Percentiles rank a stretch among this genome's conserved stretches.
These are phyloP conservation scores for Tetrahymena thermophila DNA, from an alignment of 73 alveolate species.

Conservation along the genomic window DNA sequence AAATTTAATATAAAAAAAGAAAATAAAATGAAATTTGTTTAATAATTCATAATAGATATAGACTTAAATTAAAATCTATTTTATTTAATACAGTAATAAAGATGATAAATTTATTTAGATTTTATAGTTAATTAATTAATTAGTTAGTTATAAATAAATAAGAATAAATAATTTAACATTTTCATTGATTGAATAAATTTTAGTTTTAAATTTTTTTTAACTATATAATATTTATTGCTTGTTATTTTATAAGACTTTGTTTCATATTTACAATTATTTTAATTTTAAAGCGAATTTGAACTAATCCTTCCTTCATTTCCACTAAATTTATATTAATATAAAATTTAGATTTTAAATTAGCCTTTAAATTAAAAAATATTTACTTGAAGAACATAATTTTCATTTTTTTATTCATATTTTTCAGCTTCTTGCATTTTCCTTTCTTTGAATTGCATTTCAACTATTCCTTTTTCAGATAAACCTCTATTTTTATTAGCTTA, in stretches of 20 bases:
- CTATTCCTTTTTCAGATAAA: background rate
- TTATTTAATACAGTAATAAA: too few relatives aligned
- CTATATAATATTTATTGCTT: background rate
- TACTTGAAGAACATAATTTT: background rate
- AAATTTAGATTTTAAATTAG: too few relatives aligned
- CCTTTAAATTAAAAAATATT: background rate
- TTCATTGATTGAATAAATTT: background rate
- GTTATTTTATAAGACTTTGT: background rate
- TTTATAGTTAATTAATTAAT: too few relatives aligned
- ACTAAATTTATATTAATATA: background rate
- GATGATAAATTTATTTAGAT: too few relatives aligned
- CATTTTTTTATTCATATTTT: background rate
- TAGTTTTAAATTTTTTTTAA: background rate
- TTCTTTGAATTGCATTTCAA: background rate
- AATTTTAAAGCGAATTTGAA: too few relatives aligned
- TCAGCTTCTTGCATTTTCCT: background rate
- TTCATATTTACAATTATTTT: background rate
- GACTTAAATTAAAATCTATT: too few relatives aligned
- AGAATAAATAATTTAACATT: too few relatives aligned
- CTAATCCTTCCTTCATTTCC: background rate
- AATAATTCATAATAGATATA: too few relatives aligned
- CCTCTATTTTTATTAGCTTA: background rate
- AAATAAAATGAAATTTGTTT: too few relatives aligned
- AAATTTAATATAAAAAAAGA: too few relatives aligned
- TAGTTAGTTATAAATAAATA: too few relatives aligned